phyloP scores from a whole-genome alignment of 2,329 filamentous ascomycete genomes.

The Aureobasidium sp. region DNA sequence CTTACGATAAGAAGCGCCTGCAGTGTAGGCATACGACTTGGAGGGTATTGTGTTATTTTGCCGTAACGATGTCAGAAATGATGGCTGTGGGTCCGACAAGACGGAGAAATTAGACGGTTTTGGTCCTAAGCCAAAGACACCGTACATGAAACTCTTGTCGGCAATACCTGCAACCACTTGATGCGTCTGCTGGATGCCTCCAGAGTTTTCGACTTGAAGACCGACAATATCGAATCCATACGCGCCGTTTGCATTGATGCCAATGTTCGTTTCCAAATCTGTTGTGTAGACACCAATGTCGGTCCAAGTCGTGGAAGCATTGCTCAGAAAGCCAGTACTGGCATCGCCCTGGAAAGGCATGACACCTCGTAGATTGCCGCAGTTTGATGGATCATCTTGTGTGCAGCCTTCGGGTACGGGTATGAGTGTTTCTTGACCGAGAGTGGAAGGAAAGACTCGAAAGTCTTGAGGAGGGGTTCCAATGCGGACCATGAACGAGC shows the following conservation, averaged over 20 bases:
- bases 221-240: conserved; percentile 33
- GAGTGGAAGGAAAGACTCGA: conserved; percentile 24
- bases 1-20: conserved; percentile 29
- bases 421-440: conserved; percentile 31
- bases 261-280: conserved; percentile 24
- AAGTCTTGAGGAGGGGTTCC: conserved; percentile 20
- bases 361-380: conserved; percentile 26
- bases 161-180: conserved; percentile 33
- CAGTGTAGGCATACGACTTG: conserved; percentile 35
- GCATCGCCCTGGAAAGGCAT: conserved; percentile 23
- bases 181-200: conserved; percentile 23
- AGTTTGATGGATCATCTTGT: conserved; percentile 22
- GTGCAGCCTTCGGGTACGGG: conserved; percentile 31
- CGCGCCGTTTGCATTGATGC: conserved; percentile 26
- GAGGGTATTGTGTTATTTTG: conserved; percentile 30
- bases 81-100: conserved; percentile 28
- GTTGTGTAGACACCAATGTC: conserved; percentile 29
- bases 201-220: conserved; percentile 25
- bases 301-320: conserved; percentile 30
- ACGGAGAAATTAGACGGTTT: conserved; percentile 34
- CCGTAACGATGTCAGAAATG: conserved; percentile 28
- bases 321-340: conserved; percentile 25
- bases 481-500: conserved; percentile 18
- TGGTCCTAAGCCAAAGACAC: conserved; percentile 32
- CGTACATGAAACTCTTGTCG: conserved; percentile 32